Conservation (phyloP, 495 filamentous ascomycete species). For the Neurospora hispaniola region DNA sequence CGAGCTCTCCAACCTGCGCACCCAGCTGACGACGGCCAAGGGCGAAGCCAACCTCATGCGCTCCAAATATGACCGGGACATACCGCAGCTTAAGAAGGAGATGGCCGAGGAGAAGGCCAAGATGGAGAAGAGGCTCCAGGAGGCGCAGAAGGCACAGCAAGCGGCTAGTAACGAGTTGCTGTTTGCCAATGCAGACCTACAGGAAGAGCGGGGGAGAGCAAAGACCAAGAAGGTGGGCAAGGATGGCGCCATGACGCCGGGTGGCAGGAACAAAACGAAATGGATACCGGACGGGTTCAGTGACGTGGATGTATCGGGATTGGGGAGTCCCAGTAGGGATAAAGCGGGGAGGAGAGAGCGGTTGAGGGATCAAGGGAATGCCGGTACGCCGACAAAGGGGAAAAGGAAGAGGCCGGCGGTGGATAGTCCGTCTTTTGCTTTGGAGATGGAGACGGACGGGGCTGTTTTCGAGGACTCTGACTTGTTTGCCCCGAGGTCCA, state of each 20-base stretch:
- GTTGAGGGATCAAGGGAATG: slow-evolving; percentile 7
- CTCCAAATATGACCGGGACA: slow-evolving; percentile 39
- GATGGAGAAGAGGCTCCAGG: slow-evolving; percentile 35
- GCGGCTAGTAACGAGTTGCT: slow-evolving; percentile 39
- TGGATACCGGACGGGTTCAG: slow-evolving; percentile 43
- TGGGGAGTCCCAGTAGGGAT: slow-evolving; percentile 30
- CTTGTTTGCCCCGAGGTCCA: background rate
- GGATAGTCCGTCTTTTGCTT: slow-evolving; percentile 38
- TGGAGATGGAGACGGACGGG: slow-evolving; percentile 32
- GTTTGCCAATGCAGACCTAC: slow-evolving; percentile 41
- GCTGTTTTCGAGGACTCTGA: background rate
- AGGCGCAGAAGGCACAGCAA: slow-evolving; percentile 34
- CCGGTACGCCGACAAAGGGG: slow-evolving; percentile 35
- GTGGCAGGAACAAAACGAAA: slow-evolving; percentile 32
- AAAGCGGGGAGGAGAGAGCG: slow-evolving; percentile 22
- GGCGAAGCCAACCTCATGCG: slow-evolving; percentile 45
- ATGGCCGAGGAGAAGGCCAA: slow-evolving; percentile 35
- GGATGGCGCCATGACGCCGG: slow-evolving; percentile 33
- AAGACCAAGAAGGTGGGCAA: slow-evolving; percentile 23
- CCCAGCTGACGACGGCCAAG: slow-evolving; percentile 32
- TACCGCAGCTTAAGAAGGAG: slow-evolving; percentile 33
- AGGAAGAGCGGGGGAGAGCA: slow-evolving; percentile 33
- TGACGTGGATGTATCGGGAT: slow-evolving; percentile 34
- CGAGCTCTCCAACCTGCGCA: slow-evolving; percentile 27
- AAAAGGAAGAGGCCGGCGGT: slow-evolving; percentile 41